phyloP scores from a whole-genome alignment of 2,329 filamentous ascomycete genomes.

The Leptographium flavum region DNA sequence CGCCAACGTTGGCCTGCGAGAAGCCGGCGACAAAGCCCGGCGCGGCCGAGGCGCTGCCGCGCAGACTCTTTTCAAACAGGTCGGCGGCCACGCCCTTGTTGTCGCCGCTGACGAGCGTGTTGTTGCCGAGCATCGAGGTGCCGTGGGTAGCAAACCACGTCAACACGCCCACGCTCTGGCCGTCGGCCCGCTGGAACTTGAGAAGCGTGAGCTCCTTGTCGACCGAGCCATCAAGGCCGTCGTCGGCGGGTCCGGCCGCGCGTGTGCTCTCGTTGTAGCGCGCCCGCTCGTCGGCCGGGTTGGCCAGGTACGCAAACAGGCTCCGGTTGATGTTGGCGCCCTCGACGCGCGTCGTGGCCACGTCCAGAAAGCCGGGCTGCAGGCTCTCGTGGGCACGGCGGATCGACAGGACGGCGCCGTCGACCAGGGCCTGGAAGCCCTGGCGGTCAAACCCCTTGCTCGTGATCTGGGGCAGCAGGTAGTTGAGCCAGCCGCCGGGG shows the following conservation, averaged over 20 bases:
- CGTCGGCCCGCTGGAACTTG: conserved; percentile 57
- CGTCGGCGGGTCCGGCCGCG: conserved; percentile 29
- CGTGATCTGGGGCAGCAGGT: conserved; percentile 77
- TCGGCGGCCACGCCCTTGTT: conserved; percentile 87
- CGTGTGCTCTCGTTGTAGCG: conserved; percentile 40
- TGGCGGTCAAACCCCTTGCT: conserved; percentile 74
- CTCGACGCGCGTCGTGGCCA: conserved; percentile 45
- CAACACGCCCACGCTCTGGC: conserved; percentile 63
- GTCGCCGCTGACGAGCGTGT: conserved; percentile 76
- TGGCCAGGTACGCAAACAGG: conserved; percentile 70
- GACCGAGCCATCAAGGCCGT: conserved; percentile 22
- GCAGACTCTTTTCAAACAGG: conserved; percentile 61
- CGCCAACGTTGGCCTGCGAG: conserved; percentile 80
- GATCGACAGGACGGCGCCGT: conserved; percentile 69
- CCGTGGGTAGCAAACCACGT: conserved; percentile 89
- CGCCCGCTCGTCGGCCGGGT: conserved; percentile 57
- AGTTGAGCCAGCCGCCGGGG: conserved; percentile 84
- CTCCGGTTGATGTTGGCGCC: conserved; percentile 75
- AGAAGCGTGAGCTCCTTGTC: conserved; percentile 72
- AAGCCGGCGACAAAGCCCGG: conserved; percentile 74
- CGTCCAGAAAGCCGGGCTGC: conserved; percentile 46
- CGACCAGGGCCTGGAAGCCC: conserved; percentile 75
- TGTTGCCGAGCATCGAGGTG: conserved; percentile 80
- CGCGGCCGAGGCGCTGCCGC: conserved; percentile 33
- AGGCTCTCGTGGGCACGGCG: conserved; percentile 54